Base-by-base conservation (phyloP, 805 yeast genomes). In the Candida ovalis region DNA sequence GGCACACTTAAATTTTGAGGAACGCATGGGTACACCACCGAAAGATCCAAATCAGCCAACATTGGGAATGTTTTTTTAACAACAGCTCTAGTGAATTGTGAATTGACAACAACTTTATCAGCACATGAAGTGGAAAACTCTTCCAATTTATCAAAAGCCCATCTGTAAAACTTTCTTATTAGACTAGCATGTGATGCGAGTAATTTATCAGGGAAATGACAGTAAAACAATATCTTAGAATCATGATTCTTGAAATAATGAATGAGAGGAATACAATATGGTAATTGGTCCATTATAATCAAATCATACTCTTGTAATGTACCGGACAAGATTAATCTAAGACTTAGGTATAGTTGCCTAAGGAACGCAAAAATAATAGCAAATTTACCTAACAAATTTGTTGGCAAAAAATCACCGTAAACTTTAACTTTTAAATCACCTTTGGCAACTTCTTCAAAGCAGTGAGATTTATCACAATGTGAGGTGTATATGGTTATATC, bases 181-280 rank as follows among this genome's bases (percentile, higher is more conserved):
- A 74, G 24, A 2, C 83, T 70, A 2, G 75, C 70, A 45, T 84
- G 83, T 18, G 71, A 70, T 0, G 96, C 84, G 39, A 92, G 70
- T 43, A 85, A 72, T 61, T 86, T 85, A 66, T 94, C 99, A 0
- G 99, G 99, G 66, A 92, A 92, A 70, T 94, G 99, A 60, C 99
- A 91, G 66, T 94, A 94, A 62, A 92, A 94, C 44, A 94, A 68
- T 3, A 87, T 75, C 44, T 79, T 78, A 1, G 85, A 64, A 7
- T 67, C 46, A 1, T 56, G 65, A 47, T 46, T 53, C 52, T 69
- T 73, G 62, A 65, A 78, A 50, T 67, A 62, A 54, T 60, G 81
- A 19, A 94, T 57, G 15, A 91, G 54, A 5, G 98, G 98, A 4
- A 89, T 72, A 55, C 95, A 82, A 49, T 88, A 82, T 2, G 96